Evolutionary conservation across 1,284 basidiomycete genomes (phyloP), one percentile per base, ranked within the genome.

Genomic region (Sphagnurus paluster): DNA sequence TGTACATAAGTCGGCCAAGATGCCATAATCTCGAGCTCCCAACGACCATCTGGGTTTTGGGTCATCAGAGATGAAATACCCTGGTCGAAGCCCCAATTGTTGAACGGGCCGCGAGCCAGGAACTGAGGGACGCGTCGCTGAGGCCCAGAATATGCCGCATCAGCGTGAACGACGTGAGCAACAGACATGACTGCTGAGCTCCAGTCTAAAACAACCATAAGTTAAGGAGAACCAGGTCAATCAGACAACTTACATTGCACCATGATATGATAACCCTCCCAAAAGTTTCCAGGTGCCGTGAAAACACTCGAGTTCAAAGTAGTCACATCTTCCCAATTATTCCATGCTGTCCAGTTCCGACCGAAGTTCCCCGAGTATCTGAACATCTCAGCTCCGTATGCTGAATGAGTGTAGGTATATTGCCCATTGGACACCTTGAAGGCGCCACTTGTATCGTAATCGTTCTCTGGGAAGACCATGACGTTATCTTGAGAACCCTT

Each of bases 1-100:
- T 95, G 90, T 32, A 94, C 74, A 57, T 82, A 91, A 2, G 88
- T 82, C 2, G 93, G 93, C 93, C 93, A 96, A 10, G 77, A 71
- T 24, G 87, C 80, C 84, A 91, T 92, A 62, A 95, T 82, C 60
- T 90, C 85, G 37, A 90, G 74, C 56, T 87, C 82, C 88, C 88
- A 92, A 44, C 71, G 70, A 33, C 82, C 79, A 30, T 90, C 74
- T 2, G 67, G 65, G 34, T 76, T 76, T 46, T 84, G 78, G 30
- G 67, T 68, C 81, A 93, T 87, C 52, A 77, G 59, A 30, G 87
- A 76, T 0, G 77, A 56, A 37, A 92, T 77, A 61, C 93, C 93
- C 51, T 82, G 74, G 69, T 95, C 93, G 61, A 81, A 93, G 50
- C 93, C 93, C 91, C 91, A 96, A 35, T 79, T 70, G 62, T 96